These are phyloP conservation scores for Claviceps capensis DNA, from an alignment of 2,329 filamentous ascomycete genomes.

Conservation along the genomic window DNA sequence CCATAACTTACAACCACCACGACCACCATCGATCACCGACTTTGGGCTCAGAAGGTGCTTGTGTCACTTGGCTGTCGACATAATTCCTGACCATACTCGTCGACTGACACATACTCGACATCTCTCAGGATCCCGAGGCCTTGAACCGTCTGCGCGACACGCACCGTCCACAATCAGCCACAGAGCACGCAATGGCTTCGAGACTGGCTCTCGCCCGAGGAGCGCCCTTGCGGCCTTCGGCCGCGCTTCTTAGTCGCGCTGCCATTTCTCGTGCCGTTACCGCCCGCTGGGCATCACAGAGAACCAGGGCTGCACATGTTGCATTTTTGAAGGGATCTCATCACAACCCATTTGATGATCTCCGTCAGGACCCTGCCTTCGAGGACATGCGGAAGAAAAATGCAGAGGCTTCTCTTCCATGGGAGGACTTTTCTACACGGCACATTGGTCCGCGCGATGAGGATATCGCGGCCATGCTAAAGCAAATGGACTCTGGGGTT, in stretches of 20 bases:
- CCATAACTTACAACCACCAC: background rate
- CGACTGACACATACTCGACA: background rate
- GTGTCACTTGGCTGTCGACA: background rate
- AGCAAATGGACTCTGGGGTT: conserved; percentile 60
- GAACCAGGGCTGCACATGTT: no score
- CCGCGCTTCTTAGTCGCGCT: conserved; percentile 5
- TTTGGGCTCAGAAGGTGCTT: background rate
- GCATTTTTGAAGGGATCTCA: no score
- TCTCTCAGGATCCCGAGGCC: background rate
- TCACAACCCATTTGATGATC: conserved; percentile 3
- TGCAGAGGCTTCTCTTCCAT: conserved; percentile 11
- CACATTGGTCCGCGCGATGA: conserved; percentile 74
- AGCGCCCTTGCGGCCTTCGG: conserved; percentile 10
- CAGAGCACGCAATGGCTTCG: conserved; percentile 13
- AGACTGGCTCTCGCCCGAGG: conserved; percentile 13
- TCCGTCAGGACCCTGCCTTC: conserved; percentile 12
- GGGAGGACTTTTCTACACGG: conserved; percentile 50
- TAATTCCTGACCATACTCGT: background rate
- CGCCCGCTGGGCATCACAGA: background rate
- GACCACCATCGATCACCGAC: background rate
- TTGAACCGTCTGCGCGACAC: background rate
- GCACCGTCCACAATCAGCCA: background rate
- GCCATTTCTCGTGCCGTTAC: background rate
- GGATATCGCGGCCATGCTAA: conserved; percentile 65
- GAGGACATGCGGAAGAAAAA: conserved; percentile 11